Conservation (phyloP, 352 stramenopile species). For the Phytophthora ohioensis region DNA sequence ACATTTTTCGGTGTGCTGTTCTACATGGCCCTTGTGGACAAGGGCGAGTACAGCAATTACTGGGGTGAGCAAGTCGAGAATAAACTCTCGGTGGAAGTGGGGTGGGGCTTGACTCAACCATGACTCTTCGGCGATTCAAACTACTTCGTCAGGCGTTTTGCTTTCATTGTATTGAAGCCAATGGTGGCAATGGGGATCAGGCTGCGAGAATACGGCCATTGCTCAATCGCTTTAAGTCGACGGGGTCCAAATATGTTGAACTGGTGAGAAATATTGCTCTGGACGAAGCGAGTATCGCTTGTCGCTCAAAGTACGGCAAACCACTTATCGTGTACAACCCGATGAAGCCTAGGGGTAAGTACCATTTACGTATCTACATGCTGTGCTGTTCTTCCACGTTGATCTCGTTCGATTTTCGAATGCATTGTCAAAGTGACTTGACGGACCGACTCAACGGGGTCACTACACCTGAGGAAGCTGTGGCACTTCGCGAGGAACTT, state of each 20-base stretch:
- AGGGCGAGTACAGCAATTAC: slow-evolving; percentile 40
- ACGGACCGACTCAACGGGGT: too few species aligned
- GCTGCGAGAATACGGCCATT: slow-evolving; percentile 2
- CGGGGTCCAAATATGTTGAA: not conserved
- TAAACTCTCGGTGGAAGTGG: slow-evolving; percentile 17
- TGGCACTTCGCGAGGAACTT: too few species aligned
- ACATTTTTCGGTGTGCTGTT: slow-evolving; percentile 43
- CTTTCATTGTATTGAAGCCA: slow-evolving; percentile 14
- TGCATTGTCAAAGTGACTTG: too few species aligned
- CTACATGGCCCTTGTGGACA: slow-evolving; percentile 32
- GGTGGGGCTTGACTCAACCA: slow-evolving; percentile 24
- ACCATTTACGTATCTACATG: slow-evolving; percentile 46
- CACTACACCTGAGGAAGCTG: too few species aligned
- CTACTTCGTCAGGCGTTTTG: slow-evolving; percentile 20
- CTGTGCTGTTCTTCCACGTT: slow-evolving; percentile 26
- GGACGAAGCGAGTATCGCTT: slow-evolving; percentile 5
- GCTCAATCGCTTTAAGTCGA: not conserved
- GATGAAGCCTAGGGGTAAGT: slow-evolving; percentile 42
- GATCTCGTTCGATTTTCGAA: too few species aligned
- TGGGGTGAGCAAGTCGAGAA: slow-evolving; percentile 40
- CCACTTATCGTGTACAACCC: slow-evolving; percentile 8
- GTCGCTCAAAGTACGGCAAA: slow-evolving; percentile 16
- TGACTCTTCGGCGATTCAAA: slow-evolving; percentile 34
- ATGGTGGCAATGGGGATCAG: not conserved
- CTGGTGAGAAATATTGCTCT: slow-evolving; percentile 1